A percentile compares a stretch with the other conserved stretches of the same genome.
Conservation (phyloP, 2,329 filamentous ascomycete species). For the Chrysosporium queenslandicum region DNA sequence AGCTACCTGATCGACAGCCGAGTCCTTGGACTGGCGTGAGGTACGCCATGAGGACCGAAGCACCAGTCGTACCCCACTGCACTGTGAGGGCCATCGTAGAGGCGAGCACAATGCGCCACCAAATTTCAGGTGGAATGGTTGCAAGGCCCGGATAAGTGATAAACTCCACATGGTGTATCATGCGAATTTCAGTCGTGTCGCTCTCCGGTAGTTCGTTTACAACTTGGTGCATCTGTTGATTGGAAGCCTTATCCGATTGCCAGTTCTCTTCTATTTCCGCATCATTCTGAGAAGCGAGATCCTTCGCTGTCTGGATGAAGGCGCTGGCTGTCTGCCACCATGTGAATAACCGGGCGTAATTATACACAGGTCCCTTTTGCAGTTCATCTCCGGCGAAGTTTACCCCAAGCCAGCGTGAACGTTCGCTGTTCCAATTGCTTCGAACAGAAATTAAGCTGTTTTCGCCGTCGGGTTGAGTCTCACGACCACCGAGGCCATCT, state of each 20-base stretch:
- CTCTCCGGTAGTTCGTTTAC: neutral
- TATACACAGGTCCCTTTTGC: conserved; percentile 7
- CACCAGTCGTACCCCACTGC: conserved; percentile 7
- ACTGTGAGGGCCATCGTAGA: conserved; percentile 3
- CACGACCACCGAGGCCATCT: neutral
- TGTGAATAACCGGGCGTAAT: conserved; percentile 3
- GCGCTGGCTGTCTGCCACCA: conserved; percentile 2
- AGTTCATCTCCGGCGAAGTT: conserved; percentile 8
- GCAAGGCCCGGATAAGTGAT: neutral
- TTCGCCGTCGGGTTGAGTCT: neutral
- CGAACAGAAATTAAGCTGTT: neutral
- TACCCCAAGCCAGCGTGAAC: neutral
- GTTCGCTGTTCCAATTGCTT: neutral
- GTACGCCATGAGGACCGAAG: conserved; percentile 4
- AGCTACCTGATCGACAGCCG: conserved; percentile 5
- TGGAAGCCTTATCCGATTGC: neutral
- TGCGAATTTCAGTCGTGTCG: neutral
- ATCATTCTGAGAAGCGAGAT: neutral
- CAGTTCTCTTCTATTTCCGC: neutral
- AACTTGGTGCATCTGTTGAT: neutral
- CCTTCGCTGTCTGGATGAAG: neutral
- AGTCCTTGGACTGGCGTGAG: conserved; percentile 6
- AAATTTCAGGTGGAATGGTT: neutral
- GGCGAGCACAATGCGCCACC: conserved; percentile 7
- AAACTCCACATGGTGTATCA: neutral